Base-by-base conservation (phyloP, 306 rosid species). In the Neltuma alba region DNA sequence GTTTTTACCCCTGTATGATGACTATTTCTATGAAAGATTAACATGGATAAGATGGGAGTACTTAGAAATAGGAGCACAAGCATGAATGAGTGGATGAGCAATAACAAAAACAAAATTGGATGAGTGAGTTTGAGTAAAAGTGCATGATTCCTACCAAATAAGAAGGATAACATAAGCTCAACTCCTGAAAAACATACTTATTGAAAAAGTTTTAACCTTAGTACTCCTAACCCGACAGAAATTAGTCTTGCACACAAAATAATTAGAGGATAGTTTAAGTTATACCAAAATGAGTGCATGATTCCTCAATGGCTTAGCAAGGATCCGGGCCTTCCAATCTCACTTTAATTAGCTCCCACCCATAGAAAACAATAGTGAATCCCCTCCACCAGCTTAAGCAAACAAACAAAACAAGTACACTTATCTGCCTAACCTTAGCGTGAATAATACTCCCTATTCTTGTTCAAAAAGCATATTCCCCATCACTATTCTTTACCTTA, bases 51-150 rank as follows among this genome's bases (percentile, higher is more conserved):
- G 61, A 54, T 7, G 30, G 30, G 16, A 6, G 1, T 2, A 18
- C 18, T 45, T 12, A 15, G 52, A 45, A 14, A 45, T 13, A 12
- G 52, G 14, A 11, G 4, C 13, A 5, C 8, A 45, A 13, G 18
- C 8, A 45, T 45, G 28, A 2, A 54, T 7, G 61, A n/a, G 31
- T 58, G 74, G 65, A 65, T 9, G 23, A 36, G 61, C 13, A 57
- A 40, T 76, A 70, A n/a, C n/a, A n/a, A 76, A 80, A 76, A 38
- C 8, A 40, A 36, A 3, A n/a, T 21, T 54, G 27, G 61, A 27
- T 28, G 11, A n/a, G 41, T 50, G 30, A 50, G 16, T 70, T 37
- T 7, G 8, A 48, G 21, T 23, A 70, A 34, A 72, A 36, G 28
- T 74, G 5, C 13, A 40, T 16, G 1, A 47, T 52, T 80, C 38